Conservation (phyloP, 345 rosid species). For the Citrus cavaleriei region DNA sequence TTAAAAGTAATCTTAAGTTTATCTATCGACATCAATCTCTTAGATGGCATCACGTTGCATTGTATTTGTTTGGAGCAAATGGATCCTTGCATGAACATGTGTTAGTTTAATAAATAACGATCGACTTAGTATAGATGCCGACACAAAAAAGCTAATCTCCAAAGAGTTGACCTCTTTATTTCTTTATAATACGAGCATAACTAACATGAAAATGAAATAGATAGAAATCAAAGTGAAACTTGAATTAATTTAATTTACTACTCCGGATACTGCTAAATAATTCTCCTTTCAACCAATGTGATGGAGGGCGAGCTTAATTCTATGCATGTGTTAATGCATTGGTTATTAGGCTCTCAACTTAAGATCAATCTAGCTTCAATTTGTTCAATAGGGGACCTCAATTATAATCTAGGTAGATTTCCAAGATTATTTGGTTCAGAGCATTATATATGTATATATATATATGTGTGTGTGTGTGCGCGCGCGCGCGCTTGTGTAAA, state of each 20-base stretch:
- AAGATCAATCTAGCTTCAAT: neutral
- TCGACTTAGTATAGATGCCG: neutral
- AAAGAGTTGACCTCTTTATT: conserved; percentile 23
- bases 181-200: conserved; percentile 10
- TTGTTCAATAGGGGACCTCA: neutral
- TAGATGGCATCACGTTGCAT: neutral
- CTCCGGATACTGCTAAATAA: no score
- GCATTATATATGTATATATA: no score
- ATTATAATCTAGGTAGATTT: neutral
- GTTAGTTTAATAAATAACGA: no score
- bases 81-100: neutral
- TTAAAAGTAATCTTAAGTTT: neutral
- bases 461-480: no score
- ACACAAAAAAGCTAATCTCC: conserved; percentile 11
- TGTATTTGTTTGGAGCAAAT: neutral
- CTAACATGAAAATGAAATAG: conserved; percentile 9
- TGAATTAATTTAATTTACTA: neutral
- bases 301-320: no score
- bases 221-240: neutral
- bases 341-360: no score
- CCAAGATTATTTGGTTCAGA: no score
- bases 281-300: no score
- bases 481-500: no score
- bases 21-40: conserved; percentile 17
- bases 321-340: no score